Percentiles rank a stretch among this genome's conserved stretches.
Evolutionary conservation across 768 basidiomycete genomes (phyloP).

Genomic region (Termitomyces sp.): DNA sequence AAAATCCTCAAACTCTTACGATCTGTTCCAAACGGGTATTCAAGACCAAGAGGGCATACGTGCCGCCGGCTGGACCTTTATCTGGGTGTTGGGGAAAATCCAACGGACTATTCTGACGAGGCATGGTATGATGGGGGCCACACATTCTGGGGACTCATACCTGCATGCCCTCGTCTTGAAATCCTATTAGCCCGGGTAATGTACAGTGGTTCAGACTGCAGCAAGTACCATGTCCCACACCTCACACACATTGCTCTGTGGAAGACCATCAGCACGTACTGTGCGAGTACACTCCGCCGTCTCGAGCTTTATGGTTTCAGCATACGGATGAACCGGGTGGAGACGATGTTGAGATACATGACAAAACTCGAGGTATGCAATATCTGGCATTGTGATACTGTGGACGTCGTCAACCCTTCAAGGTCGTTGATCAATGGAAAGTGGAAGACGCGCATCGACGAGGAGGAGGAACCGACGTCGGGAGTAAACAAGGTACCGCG

Average conservation of each 20-base stretch:
- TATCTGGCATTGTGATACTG: not conserved
- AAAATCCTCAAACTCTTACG: not conserved
- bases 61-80: not conserved
- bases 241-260: not conserved
- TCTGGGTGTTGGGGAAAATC: not conserved
- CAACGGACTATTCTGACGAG: not conserved
- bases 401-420: too few species aligned
- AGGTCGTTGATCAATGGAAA: not conserved
- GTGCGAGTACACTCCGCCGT: not conserved
- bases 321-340: not conserved
- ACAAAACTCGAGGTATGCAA: not conserved
- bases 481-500: not conserved
- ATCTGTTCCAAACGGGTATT: not conserved
- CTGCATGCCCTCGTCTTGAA: not conserved
- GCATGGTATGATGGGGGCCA: not conserved
- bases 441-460: not conserved
- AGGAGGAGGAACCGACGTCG: not conserved
- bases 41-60: not conserved
- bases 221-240: not conserved
- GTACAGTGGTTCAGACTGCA: not conserved
- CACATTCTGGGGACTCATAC: not conserved
- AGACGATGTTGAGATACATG: constrained; percentile 5
- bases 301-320: not conserved
- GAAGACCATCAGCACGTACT: not conserved
- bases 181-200: not conserved